Base-by-base conservation (phyloP, 2,329 filamentous ascomycete genomes). In the Fusarium clavum region DNA sequence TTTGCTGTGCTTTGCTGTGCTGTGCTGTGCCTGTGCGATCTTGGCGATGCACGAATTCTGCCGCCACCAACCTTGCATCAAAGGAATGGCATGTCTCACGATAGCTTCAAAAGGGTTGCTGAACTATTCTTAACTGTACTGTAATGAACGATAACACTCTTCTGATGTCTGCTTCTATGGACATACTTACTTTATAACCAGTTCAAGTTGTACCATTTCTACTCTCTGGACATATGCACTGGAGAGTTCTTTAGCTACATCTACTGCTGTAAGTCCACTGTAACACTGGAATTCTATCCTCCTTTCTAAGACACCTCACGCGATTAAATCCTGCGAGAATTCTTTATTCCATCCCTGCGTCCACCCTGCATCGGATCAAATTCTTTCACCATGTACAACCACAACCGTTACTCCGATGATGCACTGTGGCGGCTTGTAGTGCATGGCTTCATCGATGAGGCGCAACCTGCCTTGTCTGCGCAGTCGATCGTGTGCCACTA, bases 51-150 rank as follows among this genome's bases (percentile, higher is more conserved):
- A 43, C 49, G 18, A 53, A 30, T 55, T 45, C 54, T 51, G 32
- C 54, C 55, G 63, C 67, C 67, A 70, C 62, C 25, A 46, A 47
- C 45, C 34, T 55, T 53, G 47, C 40, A 43, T 57, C 64, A 69
- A 69, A 57, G 68, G 64, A 61, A 70, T 71, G 68, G 30, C 34
- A 44, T 69, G 68, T 71, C 64, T 70, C 32, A 54, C 46, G 55
- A 64, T 55, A 59, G 54, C 63, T 68, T 56, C 58, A 48, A 61
- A 66, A 64, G 40, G 47, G 10, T 44, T 53, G 27, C 18, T 29
- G 55, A 61, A 43, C 43, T 27, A 13, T 53, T 29, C 25, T 18
- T 32, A 20, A 30, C 16, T 25, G 41, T 58, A 58, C 22, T 41
- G 22, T 25, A 41, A 53, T 30, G 44, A 9, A 12, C 13, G 11